These are phyloP conservation scores for Hypoxylon lienhwacheense DNA, from an alignment of 495 filamentous ascomycete genomes.

Conservation along the genomic window DNA sequence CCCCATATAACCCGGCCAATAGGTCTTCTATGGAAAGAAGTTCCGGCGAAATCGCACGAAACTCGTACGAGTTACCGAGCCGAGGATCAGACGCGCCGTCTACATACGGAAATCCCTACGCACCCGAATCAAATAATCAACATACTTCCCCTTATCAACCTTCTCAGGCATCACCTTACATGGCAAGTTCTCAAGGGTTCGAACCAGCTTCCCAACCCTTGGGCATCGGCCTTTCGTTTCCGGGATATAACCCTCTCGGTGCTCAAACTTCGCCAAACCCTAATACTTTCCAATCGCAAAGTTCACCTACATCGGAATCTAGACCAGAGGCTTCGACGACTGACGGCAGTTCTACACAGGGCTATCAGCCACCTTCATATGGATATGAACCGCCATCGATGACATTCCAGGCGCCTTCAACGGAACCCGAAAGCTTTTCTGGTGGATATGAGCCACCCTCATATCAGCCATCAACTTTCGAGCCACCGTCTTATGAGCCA, in stretches of 20 bases:
- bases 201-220: conserved; percentile 20
- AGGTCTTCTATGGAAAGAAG: conserved; percentile 50
- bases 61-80: conserved; percentile 49
- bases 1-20: conserved; percentile 44
- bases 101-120: conserved; percentile 39
- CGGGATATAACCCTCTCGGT: conserved; percentile 35
- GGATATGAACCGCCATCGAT: conserved; percentile 47
- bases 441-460: conserved; percentile 55
- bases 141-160: conserved; percentile 40
- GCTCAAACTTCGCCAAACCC: conserved; percentile 19
- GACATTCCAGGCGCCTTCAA: conserved; percentile 36
- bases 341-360: conserved; percentile 9
- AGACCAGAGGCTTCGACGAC: conserved; percentile 15
- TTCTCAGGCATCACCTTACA: conserved; percentile 31
- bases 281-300: conserved; percentile 9
- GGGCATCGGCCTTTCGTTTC: conserved; percentile 32
- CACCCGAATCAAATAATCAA: conserved; percentile 29
- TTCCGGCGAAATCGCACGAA: conserved; percentile 46
- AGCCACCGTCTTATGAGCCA: conserved; percentile 60
- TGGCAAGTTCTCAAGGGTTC: conserved; percentile 28
- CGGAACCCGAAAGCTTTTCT: conserved; percentile 37
- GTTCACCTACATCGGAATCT: conserved; percentile 2
- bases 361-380: conserved; percentile 48
- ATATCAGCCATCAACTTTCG: conserved; percentile 54
- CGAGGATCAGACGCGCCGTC: conserved; percentile 49